Evolutionary conservation across 805 yeast genomes (phyloP), one percentile per base, ranked within the genome.

Genomic region (Suhomyces faveliae): DNA sequence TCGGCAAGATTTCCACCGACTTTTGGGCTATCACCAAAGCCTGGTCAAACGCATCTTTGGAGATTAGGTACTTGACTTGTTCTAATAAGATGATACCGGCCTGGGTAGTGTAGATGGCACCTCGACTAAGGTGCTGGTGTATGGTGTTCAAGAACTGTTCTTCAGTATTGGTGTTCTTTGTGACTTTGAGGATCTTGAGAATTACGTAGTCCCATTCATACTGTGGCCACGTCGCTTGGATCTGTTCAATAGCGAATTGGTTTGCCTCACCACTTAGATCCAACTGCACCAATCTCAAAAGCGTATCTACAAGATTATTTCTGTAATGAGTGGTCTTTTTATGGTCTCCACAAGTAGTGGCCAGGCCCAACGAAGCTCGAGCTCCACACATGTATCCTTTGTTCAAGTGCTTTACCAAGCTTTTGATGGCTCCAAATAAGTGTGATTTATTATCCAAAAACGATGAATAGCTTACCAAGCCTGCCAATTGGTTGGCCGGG

Each of bases 1-100:
- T 73, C 0, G 96, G 96, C n/a, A 87, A 71, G 2, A 86, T 73
- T 43, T 78, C 72, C 15, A 86, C 82, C 4, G 90, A 79, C 21
- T 79, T 72, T 15, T 74, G 66, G 0, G 95, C 86, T 8, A 84
- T 67, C 19, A 72, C 64, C 13, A 80, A 61, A 0, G 96, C 96
- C 38, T 79, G 60, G 35, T 74, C 77, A 13, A 74, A 70, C n/a
- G 80, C 59, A 21, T 70, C 64, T 59, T 84, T 85, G 6, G 76
- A 59, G 4, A 84, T 65, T 46, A 89, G 70, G 57, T 83, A 87
- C 53, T 76, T 73, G 1, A 86, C 81, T 64, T 89, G 96, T 53
- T 79, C 78, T 11, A 77, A 68, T 23, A 86, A 66, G 51, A 85
- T 65, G 47, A 79, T 67, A 0, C 86, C 84, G 55, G 80, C 79